phyloP scores from a whole-genome alignment of 2,329 filamentous ascomycete species.

The Aspergillus jensenii region DNA sequence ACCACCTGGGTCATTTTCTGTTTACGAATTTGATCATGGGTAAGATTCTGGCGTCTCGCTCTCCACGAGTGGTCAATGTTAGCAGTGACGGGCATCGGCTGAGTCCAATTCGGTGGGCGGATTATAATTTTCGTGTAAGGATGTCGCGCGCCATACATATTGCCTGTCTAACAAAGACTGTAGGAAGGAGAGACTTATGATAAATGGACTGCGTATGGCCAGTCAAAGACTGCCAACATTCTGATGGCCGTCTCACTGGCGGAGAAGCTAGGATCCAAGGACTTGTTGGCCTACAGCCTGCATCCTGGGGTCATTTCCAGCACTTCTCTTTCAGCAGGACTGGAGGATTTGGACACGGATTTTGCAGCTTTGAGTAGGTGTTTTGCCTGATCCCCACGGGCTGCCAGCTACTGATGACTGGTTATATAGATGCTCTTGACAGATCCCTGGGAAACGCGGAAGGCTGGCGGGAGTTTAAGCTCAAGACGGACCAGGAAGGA shows the following conservation, averaged over 20 bases:
- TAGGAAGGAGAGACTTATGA: conserved; percentile 29
- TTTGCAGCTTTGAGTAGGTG: conserved; percentile 15
- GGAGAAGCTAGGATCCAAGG: conserved; percentile 21
- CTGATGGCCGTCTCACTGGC: conserved; percentile 43
- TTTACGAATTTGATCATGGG: conserved; percentile 41
- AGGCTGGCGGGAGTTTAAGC: conserved; percentile 17
- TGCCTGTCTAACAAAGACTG: neutral
- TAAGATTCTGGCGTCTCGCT: conserved; percentile 26
- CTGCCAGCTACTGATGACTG: neutral
- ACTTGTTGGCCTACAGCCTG: conserved; percentile 24
- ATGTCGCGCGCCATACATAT: neutral
- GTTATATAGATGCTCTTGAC: conserved; percentile 7
- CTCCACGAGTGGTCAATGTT: conserved; percentile 44
- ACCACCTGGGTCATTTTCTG: conserved; percentile 42
- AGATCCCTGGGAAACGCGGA: conserved; percentile 18
- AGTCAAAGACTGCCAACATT: conserved; percentile 49
- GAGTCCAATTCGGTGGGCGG: conserved; percentile 43
- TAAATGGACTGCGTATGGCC: conserved; percentile 43
- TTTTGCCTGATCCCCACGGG: neutral
- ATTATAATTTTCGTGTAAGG: conserved; percentile 46
- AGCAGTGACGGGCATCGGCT: conserved; percentile 47
- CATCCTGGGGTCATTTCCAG: conserved; percentile 30
- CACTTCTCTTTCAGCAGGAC: conserved; percentile 17
- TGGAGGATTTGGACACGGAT: conserved; percentile 17
- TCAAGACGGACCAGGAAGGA: conserved; percentile 28